Evolutionary conservation across 2,329 filamentous ascomycete species (phyloP), one percentile per base, ranked within the genome.

Genomic region (Aspergillus vadensis): DNA sequence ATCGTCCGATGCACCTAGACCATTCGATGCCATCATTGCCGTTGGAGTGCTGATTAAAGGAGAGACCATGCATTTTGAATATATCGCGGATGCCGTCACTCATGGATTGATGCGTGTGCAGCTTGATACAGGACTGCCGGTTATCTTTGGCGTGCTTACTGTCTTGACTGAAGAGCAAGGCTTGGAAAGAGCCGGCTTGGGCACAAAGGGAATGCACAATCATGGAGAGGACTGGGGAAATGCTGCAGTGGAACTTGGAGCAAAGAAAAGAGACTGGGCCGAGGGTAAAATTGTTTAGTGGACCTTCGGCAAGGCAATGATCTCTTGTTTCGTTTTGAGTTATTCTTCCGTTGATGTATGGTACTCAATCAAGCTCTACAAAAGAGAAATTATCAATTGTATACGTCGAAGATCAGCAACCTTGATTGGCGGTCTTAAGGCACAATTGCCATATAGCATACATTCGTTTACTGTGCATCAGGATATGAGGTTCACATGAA

Each of bases 51-150:
- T 99, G 63, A 97, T 99, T 81, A 99, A 99, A 82, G 95, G 95
- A 76, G 91, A 96, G 79, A 98, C 95, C 6, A 97, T 97, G 92
- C 95, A 99, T 80, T 99, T 99, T 73, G 95, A 99, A 80, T 98
- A 99, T 81, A 99, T 99, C 70, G 86, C 93, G 44, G 95, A 98
- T 66, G 87, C 91, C 43, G 92, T 96, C 6, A 92, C 88, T 60
- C 91, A 97, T 63, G 95, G 92, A 6, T 83, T 99, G 63, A 99
- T 99, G 95, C 88, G 91, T 65, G 88, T 98, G 61, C 92, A 96
- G 77, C 83, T 98, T 58, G 94, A 99, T 75, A 88, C 87, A 9
- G 91, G 91, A 48, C 86, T 96, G 54, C 95, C 95, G 32, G 90
- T 99, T 61, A 86, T 98, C 61, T 97, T 98, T 77, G 94, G 95